phyloP scores from a whole-genome alignment of 257 asterid species.

The Coffea canephora region DNA sequence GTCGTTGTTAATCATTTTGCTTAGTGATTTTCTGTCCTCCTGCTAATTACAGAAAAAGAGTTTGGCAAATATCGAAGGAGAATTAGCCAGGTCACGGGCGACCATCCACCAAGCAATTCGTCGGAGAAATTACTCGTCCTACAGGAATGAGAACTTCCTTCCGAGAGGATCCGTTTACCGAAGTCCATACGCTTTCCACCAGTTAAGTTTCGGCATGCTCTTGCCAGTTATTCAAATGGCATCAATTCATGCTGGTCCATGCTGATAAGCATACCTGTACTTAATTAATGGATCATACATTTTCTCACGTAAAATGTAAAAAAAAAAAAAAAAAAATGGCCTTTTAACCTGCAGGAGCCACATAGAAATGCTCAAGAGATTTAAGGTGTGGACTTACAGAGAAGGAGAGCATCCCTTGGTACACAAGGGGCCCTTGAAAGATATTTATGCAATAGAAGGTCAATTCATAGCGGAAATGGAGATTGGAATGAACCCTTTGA shows the following conservation, averaged over 20 bases:
- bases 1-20: not conserved
- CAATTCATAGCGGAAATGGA: slow-evolving; percentile 28
- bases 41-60: slow-evolving; percentile 6
- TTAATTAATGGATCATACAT: too few relatives aligned
- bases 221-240: not conserved
- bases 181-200: slow-evolving; percentile 28
- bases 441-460: slow-evolving; percentile 26
- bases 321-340: too few relatives aligned
- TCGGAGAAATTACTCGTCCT: not conserved
- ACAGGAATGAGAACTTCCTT: slow-evolving; percentile 14
- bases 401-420: slow-evolving; percentile 28
- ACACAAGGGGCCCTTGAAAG: slow-evolving; percentile 25
- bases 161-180: slow-evolving; percentile 28
- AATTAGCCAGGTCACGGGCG: slow-evolving; percentile 25
- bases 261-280: too few relatives aligned
- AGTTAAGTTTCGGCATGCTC: slow-evolving; percentile 9
- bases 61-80: slow-evolving; percentile 20
- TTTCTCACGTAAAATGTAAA: too few relatives aligned
- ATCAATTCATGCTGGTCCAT: not conserved
- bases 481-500: not conserved
- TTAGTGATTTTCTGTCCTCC: not conserved
- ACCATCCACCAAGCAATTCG: slow-evolving; percentile 19
- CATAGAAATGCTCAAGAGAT: slow-evolving; percentile 24
- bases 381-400: slow-evolving; percentile 28
- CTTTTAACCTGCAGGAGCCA: slow-evolving; percentile 14